phyloP scores from a whole-genome alignment of 768 basidiomycete genomes.

The Suillus lakei region DNA sequence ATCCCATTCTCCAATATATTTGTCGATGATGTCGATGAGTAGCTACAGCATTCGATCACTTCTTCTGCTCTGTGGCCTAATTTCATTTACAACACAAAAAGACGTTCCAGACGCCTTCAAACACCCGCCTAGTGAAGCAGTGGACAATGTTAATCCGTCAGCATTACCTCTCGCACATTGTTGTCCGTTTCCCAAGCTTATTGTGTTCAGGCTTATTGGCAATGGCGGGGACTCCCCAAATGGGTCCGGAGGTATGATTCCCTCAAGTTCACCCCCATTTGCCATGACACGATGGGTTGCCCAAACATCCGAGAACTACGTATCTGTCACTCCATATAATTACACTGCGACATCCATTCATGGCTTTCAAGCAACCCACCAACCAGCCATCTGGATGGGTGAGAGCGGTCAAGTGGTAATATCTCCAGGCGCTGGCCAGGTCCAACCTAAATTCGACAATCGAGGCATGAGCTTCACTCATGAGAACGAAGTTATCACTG shows the following conservation, averaged over 20 bases:
- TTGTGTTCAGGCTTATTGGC: slow-evolving; percentile 58
- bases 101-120: slow-evolving; percentile 19
- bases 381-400: slow-evolving; percentile 91
- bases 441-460: slow-evolving; percentile 60
- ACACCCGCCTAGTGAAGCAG: slow-evolving; percentile 39
- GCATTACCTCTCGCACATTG: slow-evolving; percentile 15
- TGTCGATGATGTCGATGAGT: no score
- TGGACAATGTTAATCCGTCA: slow-evolving; percentile 54
- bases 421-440: slow-evolving; percentile 56
- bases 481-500: slow-evolving; percentile 55
- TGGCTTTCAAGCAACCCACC: slow-evolving; percentile 81
- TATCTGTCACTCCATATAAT: slow-evolving; percentile 75
- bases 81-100: slow-evolving; percentile 19
- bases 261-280: slow-evolving; percentile 77
- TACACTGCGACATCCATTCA: slow-evolving; percentile 62
- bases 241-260: slow-evolving; percentile 79
- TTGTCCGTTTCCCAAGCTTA: not conserved
- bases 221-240: slow-evolving; percentile 75
- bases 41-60: slow-evolving; percentile 14
- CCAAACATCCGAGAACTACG: slow-evolving; percentile 77
- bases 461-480: slow-evolving; percentile 59
- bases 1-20: slow-evolving; percentile 8
- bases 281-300: slow-evolving; percentile 89
- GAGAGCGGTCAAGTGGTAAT: slow-evolving; percentile 70
- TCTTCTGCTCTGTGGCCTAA: slow-evolving; percentile 18